Base-by-base conservation (phyloP, 345 rosid species). In the Pistacia atlantica region DNA sequence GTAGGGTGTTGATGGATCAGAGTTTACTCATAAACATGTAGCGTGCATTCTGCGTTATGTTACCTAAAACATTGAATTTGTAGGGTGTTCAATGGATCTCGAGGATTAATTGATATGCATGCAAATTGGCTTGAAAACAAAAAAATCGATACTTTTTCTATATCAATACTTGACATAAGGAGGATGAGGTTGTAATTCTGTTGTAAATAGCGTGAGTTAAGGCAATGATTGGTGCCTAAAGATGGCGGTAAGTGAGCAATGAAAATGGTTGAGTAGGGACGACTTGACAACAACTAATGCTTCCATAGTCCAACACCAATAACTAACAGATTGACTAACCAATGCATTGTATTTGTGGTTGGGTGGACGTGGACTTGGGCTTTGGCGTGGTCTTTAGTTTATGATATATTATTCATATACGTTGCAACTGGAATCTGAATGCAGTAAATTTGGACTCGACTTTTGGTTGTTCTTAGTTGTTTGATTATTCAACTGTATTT, bases 221-320 rank as follows among this genome's bases (percentile, higher is more conserved):
- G 91, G 91, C 88, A 79, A 51, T 77, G 80, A 78, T 83, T 74
- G 74, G 42, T 78, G 81, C 85, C 56, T 46, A 20, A 73, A 55
- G 56, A 65, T 54, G 79, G 63, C 74, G 59, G 31, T 78, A 38
- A 71, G 73, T 70, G 37, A 25, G 81, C 64, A 55, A 38, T 42
- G 25, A 8, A 51, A 22, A 70, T 61, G 11, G 58, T 38, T n/a
- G 65, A n/a, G 81, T 73, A 57, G 72, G 78, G 78, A 62, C 66
- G 38, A n/a, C 11, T 73, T 74, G 69, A 33, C 69, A 45, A 54
- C 7, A 20, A 18, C 62, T 69, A 1, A 8, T 31, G 60, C 42
- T 0, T 69, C 72, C 35, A 54, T 16, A 18, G 49, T 35, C 31
- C 31, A 70, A 55, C 48, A 55, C 48, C 61, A 55, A 55, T 7